A percentile compares a stretch with the other conserved stretches of the same genome.
These are phyloP conservation scores for Mycena maculata DNA, from an alignment of 768 basidiomycete genomes.

Conservation along the genomic window DNA sequence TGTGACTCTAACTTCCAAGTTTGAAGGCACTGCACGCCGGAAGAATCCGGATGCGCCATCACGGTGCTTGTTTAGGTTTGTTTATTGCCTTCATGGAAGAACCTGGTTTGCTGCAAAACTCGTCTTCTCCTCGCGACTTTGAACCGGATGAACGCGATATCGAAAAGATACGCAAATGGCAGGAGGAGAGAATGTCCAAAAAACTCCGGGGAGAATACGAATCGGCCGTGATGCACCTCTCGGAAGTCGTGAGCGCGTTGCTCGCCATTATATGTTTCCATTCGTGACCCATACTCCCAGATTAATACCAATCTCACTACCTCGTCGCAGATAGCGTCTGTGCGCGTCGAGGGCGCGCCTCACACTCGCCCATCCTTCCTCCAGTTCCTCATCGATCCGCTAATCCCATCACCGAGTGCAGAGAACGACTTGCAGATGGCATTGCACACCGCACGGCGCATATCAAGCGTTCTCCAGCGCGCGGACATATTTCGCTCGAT, in stretches of 20 bases:
- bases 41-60: no score
- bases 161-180: slow-evolving; percentile 67
- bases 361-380: slow-evolving; percentile 86
- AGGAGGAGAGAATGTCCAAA: slow-evolving; percentile 76
- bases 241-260: slow-evolving; percentile 65
- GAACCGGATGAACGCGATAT: slow-evolving; percentile 64
- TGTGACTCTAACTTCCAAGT: no score
- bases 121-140: slow-evolving; percentile 64
- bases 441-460: slow-evolving; percentile 73
- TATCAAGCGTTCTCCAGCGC: slow-evolving; percentile 73
- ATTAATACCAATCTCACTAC: slow-evolving; percentile 74
- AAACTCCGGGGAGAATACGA: slow-evolving; percentile 81
- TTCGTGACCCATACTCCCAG: slow-evolving; percentile 52
- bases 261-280: background rate
- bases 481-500: slow-evolving; percentile 84
- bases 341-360: slow-evolving; percentile 84
- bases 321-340: slow-evolving; percentile 75
- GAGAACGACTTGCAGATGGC: slow-evolving; percentile 68
- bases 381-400: slow-evolving; percentile 77
- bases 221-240: slow-evolving; percentile 69
- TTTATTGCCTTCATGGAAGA: no score
- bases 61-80: no score
- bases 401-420: slow-evolving; percentile 47
- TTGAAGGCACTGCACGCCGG: no score
- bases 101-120: no score